A percentile compares a stretch with the other conserved stretches of the same genome.
phyloP scores from a whole-genome alignment of 441 rosid genomes.

The Jatropha podagrica region DNA sequence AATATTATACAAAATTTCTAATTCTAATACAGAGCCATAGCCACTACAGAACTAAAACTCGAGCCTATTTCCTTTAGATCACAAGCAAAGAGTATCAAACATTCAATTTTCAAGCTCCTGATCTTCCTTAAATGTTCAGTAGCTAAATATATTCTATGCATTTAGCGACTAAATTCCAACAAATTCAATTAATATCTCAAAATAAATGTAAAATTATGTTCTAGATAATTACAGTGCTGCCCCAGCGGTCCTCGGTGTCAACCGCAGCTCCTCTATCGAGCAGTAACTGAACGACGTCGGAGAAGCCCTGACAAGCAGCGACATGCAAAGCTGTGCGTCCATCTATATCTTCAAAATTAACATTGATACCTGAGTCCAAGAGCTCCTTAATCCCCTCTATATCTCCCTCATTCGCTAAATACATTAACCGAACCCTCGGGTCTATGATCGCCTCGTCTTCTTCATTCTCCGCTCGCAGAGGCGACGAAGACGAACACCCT shows the following conservation, averaged over 20 bases:
- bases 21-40: too few species aligned
- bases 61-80: too few species aligned
- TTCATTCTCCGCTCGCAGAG: conserved; percentile 1
- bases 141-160: background rate
- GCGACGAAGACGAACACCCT: conserved; percentile 1
- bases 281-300: conserved; percentile 60
- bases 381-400: conserved; percentile 57
- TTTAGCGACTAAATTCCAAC: too few species aligned
- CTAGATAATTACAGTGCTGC: conserved; percentile 55
- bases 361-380: conserved; percentile 57
- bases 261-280: conserved; percentile 59
- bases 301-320: conserved; percentile 70
- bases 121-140: background rate
- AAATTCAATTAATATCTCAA: too few species aligned
- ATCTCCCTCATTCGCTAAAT: conserved; percentile 75
- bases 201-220: background rate
- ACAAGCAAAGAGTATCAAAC: background rate
- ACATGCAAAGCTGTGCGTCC: conserved; percentile 74
- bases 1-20: too few species aligned
- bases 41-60: too few species aligned
- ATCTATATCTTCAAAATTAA: conserved; percentile 65
- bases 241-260: conserved; percentile 67
- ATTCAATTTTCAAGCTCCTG: background rate
- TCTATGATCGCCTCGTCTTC: conserved; percentile 29
- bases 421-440: conserved; percentile 68